phyloP scores from a whole-genome alignment of 768 basidiomycete genomes.

The Atractiella rhizophila region DNA sequence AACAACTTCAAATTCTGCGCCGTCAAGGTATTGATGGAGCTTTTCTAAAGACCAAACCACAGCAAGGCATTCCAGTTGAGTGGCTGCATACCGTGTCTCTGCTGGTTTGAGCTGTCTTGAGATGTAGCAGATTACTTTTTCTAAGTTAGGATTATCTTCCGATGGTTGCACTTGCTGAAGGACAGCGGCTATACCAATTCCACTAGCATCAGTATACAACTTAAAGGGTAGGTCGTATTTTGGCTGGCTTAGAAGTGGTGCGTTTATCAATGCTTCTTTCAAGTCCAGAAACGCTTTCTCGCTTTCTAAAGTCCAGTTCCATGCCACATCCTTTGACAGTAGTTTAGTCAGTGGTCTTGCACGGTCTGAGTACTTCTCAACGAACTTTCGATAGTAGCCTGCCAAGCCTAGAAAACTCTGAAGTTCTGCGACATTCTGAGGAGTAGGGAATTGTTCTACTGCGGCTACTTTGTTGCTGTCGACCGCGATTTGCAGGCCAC shows the following conservation, averaged over 20 bases:
- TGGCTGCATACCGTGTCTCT: too few species aligned
- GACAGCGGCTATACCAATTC: conserved; percentile 19
- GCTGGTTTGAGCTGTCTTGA: too few species aligned
- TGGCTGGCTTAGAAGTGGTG: conserved; percentile 8
- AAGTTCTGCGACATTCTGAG: conserved; percentile 20
- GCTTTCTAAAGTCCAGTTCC: background rate
- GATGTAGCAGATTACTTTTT: too few species aligned
- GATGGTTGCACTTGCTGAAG: too few species aligned
- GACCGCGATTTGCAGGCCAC: too few species aligned
- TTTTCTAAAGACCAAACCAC: too few species aligned
- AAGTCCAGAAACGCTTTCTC: conserved; percentile 5
- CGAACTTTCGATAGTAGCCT: conserved; percentile 28
- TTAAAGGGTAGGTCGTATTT: background rate
- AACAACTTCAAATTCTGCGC: too few species aligned
- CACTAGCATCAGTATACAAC: conserved; percentile 18
- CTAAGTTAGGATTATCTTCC: too few species aligned
- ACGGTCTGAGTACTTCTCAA: conserved; percentile 22
- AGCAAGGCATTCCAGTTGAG: too few species aligned
- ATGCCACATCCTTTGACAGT: conserved; percentile 10
- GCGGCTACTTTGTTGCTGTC: conserved; percentile 27
- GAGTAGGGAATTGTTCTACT: conserved; percentile 24
- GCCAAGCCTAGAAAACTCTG: conserved; percentile 27
- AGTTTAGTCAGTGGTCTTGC: conserved; percentile 12
- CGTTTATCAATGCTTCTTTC: conserved; percentile 3
- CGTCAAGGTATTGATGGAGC: too few species aligned